Percentiles rank a stretch among this genome's conserved stretches.
phyloP scores from a whole-genome alignment of 257 asterid genomes.

The Solanum gandarillasii region DNA sequence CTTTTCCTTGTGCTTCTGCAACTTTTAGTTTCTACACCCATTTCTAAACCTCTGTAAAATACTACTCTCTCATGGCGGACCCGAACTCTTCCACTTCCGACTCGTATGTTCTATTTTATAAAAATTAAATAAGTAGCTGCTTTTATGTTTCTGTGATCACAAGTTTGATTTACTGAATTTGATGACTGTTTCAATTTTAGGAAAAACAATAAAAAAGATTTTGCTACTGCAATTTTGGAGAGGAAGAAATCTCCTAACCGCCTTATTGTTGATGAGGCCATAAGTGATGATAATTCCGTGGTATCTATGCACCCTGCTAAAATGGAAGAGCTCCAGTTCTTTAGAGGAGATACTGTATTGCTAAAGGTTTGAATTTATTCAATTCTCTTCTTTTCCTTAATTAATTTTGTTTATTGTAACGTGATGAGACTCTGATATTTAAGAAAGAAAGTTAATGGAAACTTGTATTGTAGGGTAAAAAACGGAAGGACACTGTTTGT shows the following conservation, averaged over 20 bases:
- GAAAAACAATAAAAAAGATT: constrained; percentile 72
- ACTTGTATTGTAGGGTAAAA: constrained; percentile 49
- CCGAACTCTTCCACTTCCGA: not conserved
- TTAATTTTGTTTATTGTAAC: not conserved
- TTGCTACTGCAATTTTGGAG: constrained; percentile 77
- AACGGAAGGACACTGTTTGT: constrained; percentile 61
- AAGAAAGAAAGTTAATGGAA: not conserved
- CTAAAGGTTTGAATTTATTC: constrained; percentile 43
- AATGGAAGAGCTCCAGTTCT: constrained; percentile 86
- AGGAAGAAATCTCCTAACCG: constrained; percentile 77
- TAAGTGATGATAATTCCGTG: constrained; percentile 75
- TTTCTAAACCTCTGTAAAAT: not conserved
- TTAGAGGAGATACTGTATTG: constrained; percentile 76
- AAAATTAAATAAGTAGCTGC: not conserved
- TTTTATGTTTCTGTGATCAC: not conserved
- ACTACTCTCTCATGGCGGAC: not conserved
- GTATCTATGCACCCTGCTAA: constrained; percentile 65
- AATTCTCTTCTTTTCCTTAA: not conserved
- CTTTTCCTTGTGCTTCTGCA: not conserved
- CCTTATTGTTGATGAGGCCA: constrained; percentile 72
- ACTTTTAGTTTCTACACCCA: not conserved
- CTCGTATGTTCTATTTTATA: not conserved
- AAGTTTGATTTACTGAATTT: not conserved
- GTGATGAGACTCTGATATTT: not conserved
- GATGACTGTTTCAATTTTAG: constrained; percentile 19